These are phyloP conservation scores for Kazachstania taianensis DNA, from an alignment of 805 yeast genomes.

Conservation along the genomic window DNA sequence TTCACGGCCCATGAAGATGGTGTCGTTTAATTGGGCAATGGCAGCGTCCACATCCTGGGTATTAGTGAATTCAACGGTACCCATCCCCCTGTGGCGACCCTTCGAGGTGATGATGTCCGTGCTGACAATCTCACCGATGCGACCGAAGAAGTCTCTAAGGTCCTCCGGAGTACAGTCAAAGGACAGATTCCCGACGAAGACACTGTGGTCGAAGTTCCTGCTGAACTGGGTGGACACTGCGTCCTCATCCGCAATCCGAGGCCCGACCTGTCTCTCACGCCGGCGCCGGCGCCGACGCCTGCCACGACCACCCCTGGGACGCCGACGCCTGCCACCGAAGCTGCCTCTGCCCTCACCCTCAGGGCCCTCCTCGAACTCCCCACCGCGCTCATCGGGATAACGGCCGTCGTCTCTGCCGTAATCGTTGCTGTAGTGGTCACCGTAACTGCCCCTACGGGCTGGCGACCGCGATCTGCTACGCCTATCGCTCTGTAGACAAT, in stretches of 20 bases:
- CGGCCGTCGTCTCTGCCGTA: slow-evolving; percentile 24
- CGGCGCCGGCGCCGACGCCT: slow-evolving; percentile 7
- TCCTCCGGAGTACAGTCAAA: slow-evolving; percentile 50
- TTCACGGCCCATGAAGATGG: slow-evolving; percentile 60
- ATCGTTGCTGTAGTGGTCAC: slow-evolving; percentile 27
- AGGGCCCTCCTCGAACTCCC: slow-evolving; percentile 9
- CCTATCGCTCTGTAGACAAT: slow-evolving; percentile 3
- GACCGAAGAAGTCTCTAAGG: slow-evolving; percentile 50
- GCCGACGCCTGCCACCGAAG: slow-evolving; percentile 6
- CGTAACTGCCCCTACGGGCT: slow-evolving; percentile 18
- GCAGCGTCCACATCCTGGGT: slow-evolving; percentile 61
- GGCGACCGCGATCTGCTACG: slow-evolving; percentile 19
- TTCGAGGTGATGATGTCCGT: slow-evolving; percentile 73
- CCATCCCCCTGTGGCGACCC: slow-evolving; percentile 83
- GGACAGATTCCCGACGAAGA: slow-evolving; percentile 67
- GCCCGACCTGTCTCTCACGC: neutral
- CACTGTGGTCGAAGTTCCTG: slow-evolving; percentile 56
- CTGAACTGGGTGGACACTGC: slow-evolving; percentile 15
- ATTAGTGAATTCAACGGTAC: slow-evolving; percentile 72
- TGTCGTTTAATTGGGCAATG: slow-evolving; percentile 55
- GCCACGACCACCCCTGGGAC: slow-evolving; percentile 7
- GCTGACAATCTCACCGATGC: slow-evolving; percentile 53
- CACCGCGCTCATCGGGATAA: too few species aligned
- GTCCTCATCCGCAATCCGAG: neutral
- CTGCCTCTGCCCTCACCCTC: slow-evolving; percentile 25